These are phyloP conservation scores for Aspergillus sparsus DNA, from an alignment of 495 filamentous ascomycete genomes.

Conservation along the genomic window DNA sequence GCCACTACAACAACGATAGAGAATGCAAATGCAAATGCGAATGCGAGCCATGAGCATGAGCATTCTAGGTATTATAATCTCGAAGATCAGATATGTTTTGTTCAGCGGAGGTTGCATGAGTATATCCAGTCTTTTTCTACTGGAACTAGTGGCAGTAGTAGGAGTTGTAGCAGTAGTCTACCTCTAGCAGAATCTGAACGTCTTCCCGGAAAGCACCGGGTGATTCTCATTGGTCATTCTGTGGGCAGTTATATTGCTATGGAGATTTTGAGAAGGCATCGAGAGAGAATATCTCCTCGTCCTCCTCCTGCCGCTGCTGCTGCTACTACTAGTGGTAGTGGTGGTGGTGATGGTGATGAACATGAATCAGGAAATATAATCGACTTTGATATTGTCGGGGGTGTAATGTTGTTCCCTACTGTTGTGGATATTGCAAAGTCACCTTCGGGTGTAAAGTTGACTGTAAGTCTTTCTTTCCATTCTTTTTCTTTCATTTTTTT, in stretches of 20 bases:
- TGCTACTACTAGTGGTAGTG: not conserved
- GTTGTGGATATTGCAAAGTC: constrained; percentile 72
- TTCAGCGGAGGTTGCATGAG: constrained; percentile 33
- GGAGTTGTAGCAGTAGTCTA: not conserved
- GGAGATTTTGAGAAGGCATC: constrained; percentile 63
- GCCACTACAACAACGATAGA: not conserved
- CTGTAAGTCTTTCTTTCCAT: constrained; percentile 34
- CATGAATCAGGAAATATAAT: no score
- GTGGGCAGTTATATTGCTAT: constrained; percentile 78
- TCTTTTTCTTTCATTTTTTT: not conserved
- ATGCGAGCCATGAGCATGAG: no score
- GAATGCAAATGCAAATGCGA: not conserved
- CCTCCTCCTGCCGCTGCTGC: no score
- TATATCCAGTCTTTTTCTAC: constrained; percentile 2
- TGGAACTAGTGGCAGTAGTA: not conserved
- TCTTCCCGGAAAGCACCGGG: constrained; percentile 18
- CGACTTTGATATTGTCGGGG: constrained; percentile 55
- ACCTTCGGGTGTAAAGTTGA: constrained; percentile 60
- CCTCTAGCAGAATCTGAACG: not conserved
- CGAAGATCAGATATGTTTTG: constrained; percentile 61
- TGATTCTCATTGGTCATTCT: constrained; percentile 82
- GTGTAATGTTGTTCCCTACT: constrained; percentile 75
- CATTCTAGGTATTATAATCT: constrained; percentile 39
- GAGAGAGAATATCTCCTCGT: constrained; percentile 19
- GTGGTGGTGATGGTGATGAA: no score